Conservation (phyloP, 2,329 filamentous ascomycete genomes). For the Botrytis fabae region DNA sequence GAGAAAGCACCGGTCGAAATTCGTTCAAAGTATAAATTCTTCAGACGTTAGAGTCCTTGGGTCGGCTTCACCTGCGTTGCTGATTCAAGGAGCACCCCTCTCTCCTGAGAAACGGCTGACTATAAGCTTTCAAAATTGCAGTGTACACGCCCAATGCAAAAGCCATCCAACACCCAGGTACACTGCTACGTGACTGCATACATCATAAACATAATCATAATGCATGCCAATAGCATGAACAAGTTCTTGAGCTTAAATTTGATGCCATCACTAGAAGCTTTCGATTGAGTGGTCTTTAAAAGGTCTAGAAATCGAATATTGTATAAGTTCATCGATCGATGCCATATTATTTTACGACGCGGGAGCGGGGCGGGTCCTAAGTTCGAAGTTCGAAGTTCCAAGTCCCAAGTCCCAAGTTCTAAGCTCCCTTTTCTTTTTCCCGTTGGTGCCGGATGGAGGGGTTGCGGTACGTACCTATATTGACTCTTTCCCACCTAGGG, state of each 20-base stretch:
- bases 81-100: background rate
- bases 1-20: background rate
- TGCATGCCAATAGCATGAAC: conserved; percentile 9
- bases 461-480: background rate
- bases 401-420: background rate
- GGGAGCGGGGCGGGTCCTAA: background rate
- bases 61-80: background rate
- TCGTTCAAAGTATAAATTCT: background rate
- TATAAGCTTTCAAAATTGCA: background rate
- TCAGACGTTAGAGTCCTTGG: background rate
- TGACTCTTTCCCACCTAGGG: background rate
- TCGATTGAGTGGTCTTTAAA: background rate
- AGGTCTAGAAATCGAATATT: conserved; percentile 5
- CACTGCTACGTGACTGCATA: background rate
- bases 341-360: background rate
- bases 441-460: background rate
- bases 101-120: background rate
- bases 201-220: background rate
- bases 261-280: background rate
- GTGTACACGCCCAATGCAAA: background rate
- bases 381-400: background rate
- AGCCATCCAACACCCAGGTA: background rate
- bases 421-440: background rate
- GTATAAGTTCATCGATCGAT: conserved; percentile 3
- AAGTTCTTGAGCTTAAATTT: background rate